Percentiles rank a stretch among this genome's conserved stretches.
phyloP scores from a whole-genome alignment of 345 rosid species.

The Euphorbia peplus region DNA sequence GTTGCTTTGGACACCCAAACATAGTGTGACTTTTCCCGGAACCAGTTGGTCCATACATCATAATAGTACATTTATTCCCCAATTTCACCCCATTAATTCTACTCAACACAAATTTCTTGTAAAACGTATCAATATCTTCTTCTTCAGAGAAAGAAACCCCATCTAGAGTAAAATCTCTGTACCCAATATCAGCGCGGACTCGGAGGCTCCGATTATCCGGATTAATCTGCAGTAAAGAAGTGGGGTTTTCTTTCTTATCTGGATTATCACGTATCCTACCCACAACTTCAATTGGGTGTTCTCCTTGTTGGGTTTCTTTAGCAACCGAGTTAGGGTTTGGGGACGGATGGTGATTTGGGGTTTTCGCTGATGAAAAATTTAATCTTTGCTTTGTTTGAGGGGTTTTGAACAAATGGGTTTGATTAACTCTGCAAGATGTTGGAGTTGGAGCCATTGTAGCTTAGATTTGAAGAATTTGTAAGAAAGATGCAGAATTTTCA shows the following conservation, averaged over 20 bases:
- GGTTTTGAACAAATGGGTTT: constrained; percentile 38
- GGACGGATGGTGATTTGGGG: constrained; percentile 37
- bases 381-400: constrained; percentile 77
- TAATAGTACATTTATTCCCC: constrained; percentile 76
- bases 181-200: constrained; percentile 80
- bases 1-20: constrained; percentile 87
- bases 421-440: constrained; percentile 45
- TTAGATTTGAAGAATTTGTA: background rate
- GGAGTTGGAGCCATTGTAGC: constrained; percentile 80
- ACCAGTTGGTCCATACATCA: constrained; percentile 99
- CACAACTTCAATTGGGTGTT: constrained; percentile 88
- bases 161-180: constrained; percentile 83
- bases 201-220: constrained; percentile 58
- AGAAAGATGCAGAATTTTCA: background rate
- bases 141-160: constrained; percentile 83
- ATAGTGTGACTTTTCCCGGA: constrained; percentile 93
- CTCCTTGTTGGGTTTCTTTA: constrained; percentile 48
- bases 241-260: constrained; percentile 53
- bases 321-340: constrained; percentile 42
- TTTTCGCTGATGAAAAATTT: constrained; percentile 43
- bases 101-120: constrained; percentile 66
- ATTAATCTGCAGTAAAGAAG: constrained; percentile 51
- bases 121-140: constrained; percentile 67
- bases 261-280: constrained; percentile 73
- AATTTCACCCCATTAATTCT: constrained; percentile 74